Base-by-base conservation (phyloP, 2,329 filamentous ascomycete species). In the Aspergillus cejpii region DNA sequence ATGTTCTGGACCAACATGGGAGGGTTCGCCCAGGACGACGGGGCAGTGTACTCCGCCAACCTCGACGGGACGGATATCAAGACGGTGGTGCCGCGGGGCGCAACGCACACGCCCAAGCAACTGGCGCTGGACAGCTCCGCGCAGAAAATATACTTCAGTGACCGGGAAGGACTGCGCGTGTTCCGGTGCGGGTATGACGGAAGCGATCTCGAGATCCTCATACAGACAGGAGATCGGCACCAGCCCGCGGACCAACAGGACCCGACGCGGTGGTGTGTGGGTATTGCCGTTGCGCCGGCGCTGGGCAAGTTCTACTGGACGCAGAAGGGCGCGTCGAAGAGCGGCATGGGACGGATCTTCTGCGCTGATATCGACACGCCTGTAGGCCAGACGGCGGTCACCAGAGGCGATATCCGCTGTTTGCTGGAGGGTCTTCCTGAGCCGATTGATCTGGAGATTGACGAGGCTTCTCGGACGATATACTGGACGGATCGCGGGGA, bases 401-500 rank as follows among this genome's bases (percentile, higher is more conserved):
- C 50, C 6, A 60, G 74, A 1, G 53, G 63, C 0, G 73, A 78
- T 29, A 62, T 76, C 21, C 64, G 69, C 40, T 53, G 64, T 1
- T 44, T 81, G 1, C 56, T 74, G 3, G 55, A 68, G 3, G 55
- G 58, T 1, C 61, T 80, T 6, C 76, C 77, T 0, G 78, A 81
- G 55, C 74, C 76, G 0, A 76, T 82, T 46, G 77, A 82, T 51
- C 60, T 83, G 0, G 76, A 79, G 24, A 53, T 81, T 1, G 76
- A 81, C 12, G 67, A 70, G 10, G 60, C 65, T 0, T 55, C 57
- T 2, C 56, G 68, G 21, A 64, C 58, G 1, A 61, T 83, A 20
- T 82, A 78, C 58, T 82, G 79, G 79, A 80, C 79, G 0, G 79
- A 82, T 50, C 67, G 79, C 0, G 80, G 79, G 3, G 79, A 82